phyloP scores from a whole-genome alignment of 352 stramenopile species.

The Pythium graminicola region DNA sequence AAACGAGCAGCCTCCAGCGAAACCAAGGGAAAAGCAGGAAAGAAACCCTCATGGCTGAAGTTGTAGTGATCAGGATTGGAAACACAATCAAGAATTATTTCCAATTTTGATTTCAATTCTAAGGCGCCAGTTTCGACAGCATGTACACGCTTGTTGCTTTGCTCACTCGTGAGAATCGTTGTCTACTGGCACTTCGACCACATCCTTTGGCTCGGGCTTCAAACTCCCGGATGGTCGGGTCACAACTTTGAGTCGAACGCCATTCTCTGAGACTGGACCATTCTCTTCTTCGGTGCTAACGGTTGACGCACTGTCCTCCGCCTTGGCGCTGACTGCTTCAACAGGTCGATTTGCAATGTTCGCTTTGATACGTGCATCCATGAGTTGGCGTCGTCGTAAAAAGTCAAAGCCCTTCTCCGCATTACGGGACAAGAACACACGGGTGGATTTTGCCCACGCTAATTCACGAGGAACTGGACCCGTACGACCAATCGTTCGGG shows the following conservation, averaged over 20 bases:
- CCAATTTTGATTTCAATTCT: conserved; percentile 18
- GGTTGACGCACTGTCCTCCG: conserved; percentile 20
- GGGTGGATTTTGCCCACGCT: conserved; percentile 40
- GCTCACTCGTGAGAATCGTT: neutral
- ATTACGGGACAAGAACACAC: conserved; percentile 58
- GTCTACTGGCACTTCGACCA: neutral
- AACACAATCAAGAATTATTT: conserved; percentile 2
- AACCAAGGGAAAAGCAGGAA: conserved; percentile 31
- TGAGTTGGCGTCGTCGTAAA: conserved; percentile 52
- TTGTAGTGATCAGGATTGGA: conserved; percentile 23
- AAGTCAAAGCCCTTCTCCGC: conserved; percentile 66
- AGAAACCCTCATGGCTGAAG: conserved; percentile 76
- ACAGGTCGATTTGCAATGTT: conserved; percentile 19
- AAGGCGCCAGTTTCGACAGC: neutral
- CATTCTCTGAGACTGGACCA: neutral
- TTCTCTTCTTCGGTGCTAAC: conserved; percentile 21
- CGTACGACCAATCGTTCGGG: conserved; percentile 45
- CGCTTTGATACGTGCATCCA: conserved; percentile 27
- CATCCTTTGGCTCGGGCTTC: neutral
- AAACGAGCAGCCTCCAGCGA: conserved; percentile 26
- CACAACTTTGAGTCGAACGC: conserved; percentile 21
- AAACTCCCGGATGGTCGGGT: conserved; percentile 19
- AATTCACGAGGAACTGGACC: conserved; percentile 56
- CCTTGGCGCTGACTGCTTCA: conserved; percentile 11
- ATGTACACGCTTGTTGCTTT: neutral